phyloP scores from a whole-genome alignment of 2,329 filamentous ascomycete genomes.

The Diaporthe eres region DNA sequence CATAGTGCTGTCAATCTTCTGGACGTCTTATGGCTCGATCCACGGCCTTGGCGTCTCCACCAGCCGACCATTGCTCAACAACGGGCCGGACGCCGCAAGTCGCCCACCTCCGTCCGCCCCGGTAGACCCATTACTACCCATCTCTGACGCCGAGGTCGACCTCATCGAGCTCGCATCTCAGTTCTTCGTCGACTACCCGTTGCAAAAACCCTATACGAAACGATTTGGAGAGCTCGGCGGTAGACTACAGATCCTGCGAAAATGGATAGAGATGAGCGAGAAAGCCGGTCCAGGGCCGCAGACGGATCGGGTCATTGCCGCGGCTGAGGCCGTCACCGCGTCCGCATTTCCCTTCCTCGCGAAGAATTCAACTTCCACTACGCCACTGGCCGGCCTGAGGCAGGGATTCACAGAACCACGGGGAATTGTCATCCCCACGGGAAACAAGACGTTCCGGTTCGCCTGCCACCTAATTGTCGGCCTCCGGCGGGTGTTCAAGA shows the following conservation, averaged over 20 bases:
- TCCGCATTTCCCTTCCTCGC: conserved; percentile 49
- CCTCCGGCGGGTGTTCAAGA: conserved; percentile 49
- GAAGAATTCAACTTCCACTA: conserved; percentile 26
- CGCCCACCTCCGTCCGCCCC: not conserved
- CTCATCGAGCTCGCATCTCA: conserved; percentile 13
- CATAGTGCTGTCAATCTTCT: not conserved
- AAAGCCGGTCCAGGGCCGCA: conserved; percentile 5
- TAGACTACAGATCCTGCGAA: conserved; percentile 10
- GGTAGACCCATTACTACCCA: not conserved
- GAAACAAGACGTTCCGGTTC: conserved; percentile 51
- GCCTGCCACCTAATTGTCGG: conserved; percentile 54
- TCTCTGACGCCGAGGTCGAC: not conserved
- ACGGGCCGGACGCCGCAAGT: not conserved
- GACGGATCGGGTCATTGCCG: not conserved
- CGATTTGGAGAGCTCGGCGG: conserved; percentile 16
- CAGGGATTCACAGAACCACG: conserved; percentile 42
- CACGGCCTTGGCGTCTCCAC: conserved; percentile 27
- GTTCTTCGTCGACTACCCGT: conserved; percentile 9
- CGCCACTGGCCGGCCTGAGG: conserved; percentile 44
- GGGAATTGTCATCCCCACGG: conserved; percentile 55
- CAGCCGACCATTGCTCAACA: not conserved
- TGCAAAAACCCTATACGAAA: not conserved
- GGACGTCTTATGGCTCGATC: conserved; percentile 17
- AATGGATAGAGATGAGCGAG: conserved; percentile 7
- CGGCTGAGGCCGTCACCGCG: conserved; percentile 40